Percentiles rank a stretch among this genome's conserved stretches.
These are phyloP conservation scores for Amyloporia xantha DNA, from an alignment of 768 basidiomycete genomes.

Conservation along the genomic window DNA sequence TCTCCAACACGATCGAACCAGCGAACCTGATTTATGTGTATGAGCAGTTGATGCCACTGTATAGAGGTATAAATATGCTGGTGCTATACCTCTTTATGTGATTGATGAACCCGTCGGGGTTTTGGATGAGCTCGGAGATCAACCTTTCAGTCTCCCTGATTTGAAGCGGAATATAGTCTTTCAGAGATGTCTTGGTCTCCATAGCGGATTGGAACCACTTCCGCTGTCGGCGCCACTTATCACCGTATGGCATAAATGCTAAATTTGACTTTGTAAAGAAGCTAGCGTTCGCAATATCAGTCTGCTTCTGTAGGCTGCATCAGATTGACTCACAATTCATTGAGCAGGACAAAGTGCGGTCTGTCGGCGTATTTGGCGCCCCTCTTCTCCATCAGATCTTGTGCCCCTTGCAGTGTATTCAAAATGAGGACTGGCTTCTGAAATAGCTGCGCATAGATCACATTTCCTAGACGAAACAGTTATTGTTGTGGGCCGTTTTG, in stretches of 20 bases:
- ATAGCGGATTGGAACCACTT: constrained; percentile 23
- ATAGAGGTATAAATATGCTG: not conserved
- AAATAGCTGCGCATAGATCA: constrained; percentile 12
- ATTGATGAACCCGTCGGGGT: constrained; percentile 18
- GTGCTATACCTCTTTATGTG: constrained; percentile 15
- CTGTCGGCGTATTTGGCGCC: constrained; percentile 21
- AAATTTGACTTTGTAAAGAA: too few relatives aligned
- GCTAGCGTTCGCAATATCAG: not conserved
- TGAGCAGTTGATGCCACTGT: too few relatives aligned
- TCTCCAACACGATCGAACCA: constrained; percentile 25
- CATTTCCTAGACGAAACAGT: constrained; percentile 10
- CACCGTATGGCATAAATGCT: constrained; percentile 21
- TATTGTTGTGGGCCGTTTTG: not conserved
- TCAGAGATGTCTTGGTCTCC: constrained; percentile 8
- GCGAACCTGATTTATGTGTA: not conserved
- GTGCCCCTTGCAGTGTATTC: constrained; percentile 15
- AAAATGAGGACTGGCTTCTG: constrained; percentile 14
- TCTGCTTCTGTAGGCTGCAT: not conserved
- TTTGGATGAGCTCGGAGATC: constrained; percentile 21
- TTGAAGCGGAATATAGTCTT: constrained; percentile 19
- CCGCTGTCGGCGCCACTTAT: constrained; percentile 23
- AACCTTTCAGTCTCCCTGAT: constrained; percentile 20
- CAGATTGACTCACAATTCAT: constrained; percentile 16
- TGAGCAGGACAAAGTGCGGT: constrained; percentile 10
- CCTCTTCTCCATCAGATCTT: constrained; percentile 21